Conservation (phyloP, 257 asterid genomes). For the Solanum chiquidenum region DNA sequence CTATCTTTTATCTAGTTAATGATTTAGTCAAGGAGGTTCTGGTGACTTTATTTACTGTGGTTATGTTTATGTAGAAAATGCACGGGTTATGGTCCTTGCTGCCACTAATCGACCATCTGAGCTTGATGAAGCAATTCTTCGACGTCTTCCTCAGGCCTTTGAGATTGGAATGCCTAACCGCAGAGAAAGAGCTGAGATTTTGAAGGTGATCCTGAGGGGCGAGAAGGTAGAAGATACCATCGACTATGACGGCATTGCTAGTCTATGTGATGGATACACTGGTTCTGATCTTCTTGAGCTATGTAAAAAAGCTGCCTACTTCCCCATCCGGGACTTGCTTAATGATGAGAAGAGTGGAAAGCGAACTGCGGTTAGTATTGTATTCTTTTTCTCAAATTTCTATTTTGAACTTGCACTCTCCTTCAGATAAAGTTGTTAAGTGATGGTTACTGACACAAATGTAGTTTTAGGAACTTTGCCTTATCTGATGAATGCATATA, state of each 20-base stretch:
- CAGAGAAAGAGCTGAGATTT: constrained; percentile 57
- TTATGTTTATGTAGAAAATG: constrained; percentile 39
- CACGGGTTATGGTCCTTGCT: constrained; percentile 92
- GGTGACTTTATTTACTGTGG: constrained; percentile 1
- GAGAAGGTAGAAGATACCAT: constrained; percentile 60
- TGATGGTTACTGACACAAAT: not conserved
- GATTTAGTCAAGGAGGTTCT: not conserved
- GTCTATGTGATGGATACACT: constrained; percentile 69
- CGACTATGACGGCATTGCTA: constrained; percentile 56
- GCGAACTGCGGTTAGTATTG: constrained; percentile 33
- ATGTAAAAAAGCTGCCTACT: constrained; percentile 91
- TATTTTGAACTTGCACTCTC: not conserved
- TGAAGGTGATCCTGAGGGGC: constrained; percentile 74
- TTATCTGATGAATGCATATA: not conserved
- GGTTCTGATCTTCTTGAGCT: constrained; percentile 93
- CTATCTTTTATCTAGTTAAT: not conserved
- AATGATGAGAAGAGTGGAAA: constrained; percentile 63
- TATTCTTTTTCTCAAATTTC: not conserved
- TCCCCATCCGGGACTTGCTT: constrained; percentile 70
- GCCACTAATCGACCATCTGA: constrained; percentile 98
- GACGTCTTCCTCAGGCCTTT: constrained; percentile 95
- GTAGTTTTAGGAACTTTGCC: not conserved
- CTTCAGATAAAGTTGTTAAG: not conserved
- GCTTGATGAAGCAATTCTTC: constrained; percentile 95
- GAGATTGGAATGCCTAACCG: constrained; percentile 73